Base-by-base conservation (phyloP, 441 rosid genomes). In the Rhodomyrtus psidioides region DNA sequence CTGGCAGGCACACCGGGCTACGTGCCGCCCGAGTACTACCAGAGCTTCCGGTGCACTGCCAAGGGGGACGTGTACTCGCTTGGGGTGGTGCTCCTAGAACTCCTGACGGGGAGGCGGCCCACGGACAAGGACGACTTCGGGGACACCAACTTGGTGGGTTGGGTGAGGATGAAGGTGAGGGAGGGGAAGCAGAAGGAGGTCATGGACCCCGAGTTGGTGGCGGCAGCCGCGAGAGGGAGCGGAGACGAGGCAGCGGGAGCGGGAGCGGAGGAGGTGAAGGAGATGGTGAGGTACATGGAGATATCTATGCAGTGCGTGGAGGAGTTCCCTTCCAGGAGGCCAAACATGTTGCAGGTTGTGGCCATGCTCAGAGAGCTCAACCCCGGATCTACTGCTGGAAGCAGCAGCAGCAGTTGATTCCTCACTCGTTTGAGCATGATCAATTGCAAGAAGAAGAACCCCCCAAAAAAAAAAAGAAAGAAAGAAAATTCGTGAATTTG, bases 111-210 rank as follows among this genome's bases (percentile, higher is more conserved):
- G 83, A 97, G 94, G 86, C 91, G 99, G 53, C 99, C 98, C 0
- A 97, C 98, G 0, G 99, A 97, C 82, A 97, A 96, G 90, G 99
- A 97, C 53, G 99, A 97, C 88, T 97, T 97, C 65, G 99, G 98
- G 34, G 99, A 97, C 91, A 96, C 98, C 6, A 97, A 97, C 86
- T 90, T 97, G 88, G 99, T 96, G 44, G 99, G 99, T 28, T 97
- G 99, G 98, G 95, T 94, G 55, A 97, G 95, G 91, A 90, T 97
- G 93, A 96, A 95, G 89, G 98, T 89, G 6, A 91, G 95, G 87
- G 98, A 96, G 88, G 98, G 97, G 88, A 93, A 91, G 74, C 98
- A 94, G 83, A 96, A 94, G 98, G 98, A 97, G 87, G 99, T 97
- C 85, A 97, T 97, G 21, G 99, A 97, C 85, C 88, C 90, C 56